A percentile compares a stretch with the other conserved stretches of the same genome.
phyloP scores from a whole-genome alignment of 2,329 filamentous ascomycete species.

The Fusarium sp. region DNA sequence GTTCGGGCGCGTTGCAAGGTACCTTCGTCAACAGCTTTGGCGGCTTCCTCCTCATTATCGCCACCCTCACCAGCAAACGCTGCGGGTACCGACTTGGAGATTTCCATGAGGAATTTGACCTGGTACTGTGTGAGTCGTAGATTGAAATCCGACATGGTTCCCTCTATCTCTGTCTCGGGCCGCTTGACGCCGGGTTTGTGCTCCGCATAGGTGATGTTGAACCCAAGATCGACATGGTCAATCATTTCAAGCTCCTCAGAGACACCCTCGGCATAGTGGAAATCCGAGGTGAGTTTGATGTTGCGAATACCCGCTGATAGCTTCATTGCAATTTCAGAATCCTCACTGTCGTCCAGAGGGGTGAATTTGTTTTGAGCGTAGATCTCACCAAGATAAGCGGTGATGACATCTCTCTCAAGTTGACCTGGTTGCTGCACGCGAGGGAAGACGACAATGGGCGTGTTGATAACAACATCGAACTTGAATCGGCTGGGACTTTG shows the following conservation, averaged over 20 bases:
- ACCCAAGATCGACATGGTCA: constrained; percentile 93
- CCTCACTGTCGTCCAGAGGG: constrained; percentile 80
- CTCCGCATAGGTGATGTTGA: constrained; percentile 91
- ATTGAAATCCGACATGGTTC: constrained; percentile 93
- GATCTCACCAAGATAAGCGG: constrained; percentile 95
- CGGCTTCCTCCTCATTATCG: constrained; percentile 77
- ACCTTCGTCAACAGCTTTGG: constrained; percentile 75
- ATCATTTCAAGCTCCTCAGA: constrained; percentile 95
- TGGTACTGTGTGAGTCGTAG: constrained; percentile 90
- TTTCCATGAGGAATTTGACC: constrained; percentile 86
- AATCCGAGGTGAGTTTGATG: constrained; percentile 87
- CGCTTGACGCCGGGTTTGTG: constrained; percentile 80
- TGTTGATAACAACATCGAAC: constrained; percentile 93
- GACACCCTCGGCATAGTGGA: constrained; percentile 78
- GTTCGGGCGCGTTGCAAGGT: constrained; percentile 62
- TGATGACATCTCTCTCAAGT: constrained; percentile 82
- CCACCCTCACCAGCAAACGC: constrained; percentile 79
- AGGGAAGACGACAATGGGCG: constrained; percentile 95
- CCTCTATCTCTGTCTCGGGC: constrained; percentile 91
- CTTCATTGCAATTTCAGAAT: constrained; percentile 84
- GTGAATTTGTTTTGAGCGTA: constrained; percentile 95
- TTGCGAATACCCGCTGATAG: constrained; percentile 92
- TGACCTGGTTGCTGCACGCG: constrained; percentile 76
- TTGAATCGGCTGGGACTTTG: constrained; percentile 90
- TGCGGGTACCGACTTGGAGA: constrained; percentile 86